Evolutionary conservation across 805 yeast species (phyloP), one percentile per base, ranked within the genome.

Genomic region (Wickerhamomyces canadensis): DNA sequence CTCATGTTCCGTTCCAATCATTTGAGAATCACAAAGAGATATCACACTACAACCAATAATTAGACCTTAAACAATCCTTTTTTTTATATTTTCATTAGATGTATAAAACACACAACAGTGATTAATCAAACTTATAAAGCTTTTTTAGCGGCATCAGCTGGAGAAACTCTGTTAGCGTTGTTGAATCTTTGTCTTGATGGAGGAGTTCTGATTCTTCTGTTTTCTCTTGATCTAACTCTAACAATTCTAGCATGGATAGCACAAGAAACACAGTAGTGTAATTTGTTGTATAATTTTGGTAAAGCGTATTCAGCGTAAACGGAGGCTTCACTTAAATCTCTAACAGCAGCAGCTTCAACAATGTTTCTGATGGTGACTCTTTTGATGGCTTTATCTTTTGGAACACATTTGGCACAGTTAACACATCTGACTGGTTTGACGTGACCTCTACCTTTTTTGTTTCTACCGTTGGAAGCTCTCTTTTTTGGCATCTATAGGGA

Each of bases 381-480:
- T 93, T 93, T 93, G 86, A 93, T 93, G 73, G 98, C 98, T 84
- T 93, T 93, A 74, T 93, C 99, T 85, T 93, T 93, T 70, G 98
- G 97, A 64, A 93, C 96, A 79, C 95, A 86, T 75, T 95, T 87
- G 64, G 96, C 84, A 77, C 99, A 93, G 96, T 93, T 93, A 68
- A 88, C 84, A 81, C 99, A 93, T 84, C 99, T 89, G 67, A 91
- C 97, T 70, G 96, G 95, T 76, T 85, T 86, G 74, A 86, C 96
- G 96, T 93, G 98, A 71, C 99, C 99, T 87, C 99, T 93, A 72
- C 98, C 98, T 80, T 88, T 89, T 94, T 93, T 93, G 94, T 93
- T 93, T 82, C 99, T 91, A 83, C 99, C 99, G 97, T 89, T 88
- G 93, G 97, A 88, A 74, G 98, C 88, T 89, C 99, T 91, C 98